A percentile compares a stretch with the other conserved stretches of the same genome.
These are phyloP conservation scores for Bryum argenteum DNA, from an alignment of 225 moss, liverwort and hornwort genomes.

Conservation along the genomic window DNA sequence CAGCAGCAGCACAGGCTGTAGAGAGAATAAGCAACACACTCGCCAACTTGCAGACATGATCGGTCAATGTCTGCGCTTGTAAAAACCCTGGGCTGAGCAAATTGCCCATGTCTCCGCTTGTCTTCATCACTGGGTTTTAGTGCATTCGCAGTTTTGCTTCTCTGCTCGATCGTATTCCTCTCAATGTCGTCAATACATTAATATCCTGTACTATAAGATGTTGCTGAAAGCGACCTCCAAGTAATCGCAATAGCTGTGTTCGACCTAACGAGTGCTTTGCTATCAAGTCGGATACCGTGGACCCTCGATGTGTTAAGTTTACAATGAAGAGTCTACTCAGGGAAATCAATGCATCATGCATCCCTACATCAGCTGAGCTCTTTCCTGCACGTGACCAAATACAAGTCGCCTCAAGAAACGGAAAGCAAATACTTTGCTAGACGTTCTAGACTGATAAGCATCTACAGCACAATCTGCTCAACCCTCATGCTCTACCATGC, in stretches of 20 bases:
- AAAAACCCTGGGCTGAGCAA: conserved; percentile 39
- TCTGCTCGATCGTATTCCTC: conserved; percentile 34
- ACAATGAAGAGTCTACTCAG: too few relatives aligned
- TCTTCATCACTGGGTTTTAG: conserved; percentile 20
- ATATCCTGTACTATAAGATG: conserved; percentile 12
- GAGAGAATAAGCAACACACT: conserved; percentile 60
- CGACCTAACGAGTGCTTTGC: too few relatives aligned
- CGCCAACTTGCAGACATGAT: conserved; percentile 43
- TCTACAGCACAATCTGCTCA: too few relatives aligned
- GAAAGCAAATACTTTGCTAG: too few relatives aligned
- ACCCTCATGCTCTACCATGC: too few relatives aligned
- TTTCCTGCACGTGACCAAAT: background rate
- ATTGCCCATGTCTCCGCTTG: too few relatives aligned
- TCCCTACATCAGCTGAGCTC: background rate
- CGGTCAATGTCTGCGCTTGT: background rate
- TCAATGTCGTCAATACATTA: conserved; percentile 7
- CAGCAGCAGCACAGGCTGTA: conserved; percentile 51
- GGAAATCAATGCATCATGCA: too few relatives aligned
- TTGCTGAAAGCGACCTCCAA: background rate
- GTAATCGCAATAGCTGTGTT: background rate
- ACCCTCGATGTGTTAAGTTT: too few relatives aligned
- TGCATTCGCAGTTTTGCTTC: conserved; percentile 7
- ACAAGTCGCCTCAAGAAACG: background rate
- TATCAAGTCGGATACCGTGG: too few relatives aligned
- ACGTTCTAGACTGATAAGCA: too few relatives aligned